Evolutionary conservation across 129 eudicot species (phyloP), one percentile per base, ranked within the genome.

Genomic region (Helichrysum umbraculigerum): DNA sequence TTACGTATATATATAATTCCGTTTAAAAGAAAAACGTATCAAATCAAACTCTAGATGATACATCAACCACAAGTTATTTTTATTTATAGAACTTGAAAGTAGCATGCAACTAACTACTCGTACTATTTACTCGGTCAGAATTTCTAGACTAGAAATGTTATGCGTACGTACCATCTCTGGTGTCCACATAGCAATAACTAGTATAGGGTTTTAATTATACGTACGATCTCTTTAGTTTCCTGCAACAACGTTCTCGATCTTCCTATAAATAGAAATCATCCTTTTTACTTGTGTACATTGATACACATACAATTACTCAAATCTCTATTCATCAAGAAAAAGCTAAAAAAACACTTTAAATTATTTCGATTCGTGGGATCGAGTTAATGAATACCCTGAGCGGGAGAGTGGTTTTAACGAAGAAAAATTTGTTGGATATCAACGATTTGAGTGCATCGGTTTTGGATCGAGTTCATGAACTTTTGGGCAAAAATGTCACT

Each of bases 401-500:
- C 59, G 91, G 86, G 51, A 87, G 7, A 59, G 85, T 87, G n/a
- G 80, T 84, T 19, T 20, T 87, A 72, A 69, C 73, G 56, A 87
- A 75, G 78, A 87, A 87, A 70, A 83, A 83, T n/a, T 14, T 81
- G 56, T 47, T 88, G 66, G 88, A 81, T 37, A 14, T 86, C 28
- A 74, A 63, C 7, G 83, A 77, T 28, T 20, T 80, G 6, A 30
- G 47, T 1, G 83, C 89, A 0, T 71, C 91, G 0, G 68, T 75
- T 77, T 44, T 16, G 7, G 95, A 89, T 78, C 71, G 83, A 28
- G 17, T 77, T 71, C 65, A 89, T 56, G 95, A 89, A 63, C 34
- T 89, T 7, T 6, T 67, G 39, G 95, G 95, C 1, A 76, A 70
- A 11, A 84, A 81, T 35, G 88, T 89, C 35, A 52, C 72, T 6